These are phyloP conservation scores for Paramecium pentaurelia DNA, from an alignment of 73 alveolate genomes.

Conservation along the genomic window DNA sequence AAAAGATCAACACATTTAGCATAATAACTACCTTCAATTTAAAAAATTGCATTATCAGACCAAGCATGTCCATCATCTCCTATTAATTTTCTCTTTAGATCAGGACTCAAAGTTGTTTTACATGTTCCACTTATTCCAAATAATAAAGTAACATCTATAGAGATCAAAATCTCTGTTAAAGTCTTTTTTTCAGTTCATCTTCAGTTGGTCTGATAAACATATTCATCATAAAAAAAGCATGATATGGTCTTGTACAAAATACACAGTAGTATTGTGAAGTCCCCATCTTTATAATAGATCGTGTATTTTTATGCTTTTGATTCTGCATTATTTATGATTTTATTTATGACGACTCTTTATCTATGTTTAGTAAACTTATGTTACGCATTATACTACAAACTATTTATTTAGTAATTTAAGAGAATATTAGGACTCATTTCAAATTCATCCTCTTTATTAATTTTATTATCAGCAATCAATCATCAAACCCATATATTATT, in stretches of 20 bases:
- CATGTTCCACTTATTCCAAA: slow-evolving; percentile 98
- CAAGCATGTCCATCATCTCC: slow-evolving; percentile 98
- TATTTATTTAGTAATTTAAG: neutral
- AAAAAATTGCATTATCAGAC: slow-evolving; percentile 93
- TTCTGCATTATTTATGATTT: neutral
- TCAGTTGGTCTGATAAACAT: slow-evolving; percentile 87
- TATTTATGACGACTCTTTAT: neutral
- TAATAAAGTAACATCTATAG: slow-evolving; percentile 83
- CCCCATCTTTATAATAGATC: neutral
- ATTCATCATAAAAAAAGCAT: slow-evolving; percentile 95
- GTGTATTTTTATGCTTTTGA: neutral
- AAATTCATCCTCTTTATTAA: neutral
- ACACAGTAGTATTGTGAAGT: slow-evolving; percentile 36
- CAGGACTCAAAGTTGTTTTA: slow-evolving; percentile 94
- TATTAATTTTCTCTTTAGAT: slow-evolving; percentile 82
- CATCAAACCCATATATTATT: neutral
- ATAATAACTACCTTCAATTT: slow-evolving; percentile 97
- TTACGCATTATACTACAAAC: neutral
- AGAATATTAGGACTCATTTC: neutral
- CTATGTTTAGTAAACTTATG: neutral
- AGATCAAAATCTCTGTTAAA: slow-evolving; percentile 63
- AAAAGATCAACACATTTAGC: slow-evolving; percentile 84
- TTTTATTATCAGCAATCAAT: neutral
- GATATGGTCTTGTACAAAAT: slow-evolving; percentile 86
- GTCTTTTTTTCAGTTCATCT: slow-evolving; percentile 61